phyloP scores from a whole-genome alignment of 768 basidiomycete species.

The Serendipita vermifera region DNA sequence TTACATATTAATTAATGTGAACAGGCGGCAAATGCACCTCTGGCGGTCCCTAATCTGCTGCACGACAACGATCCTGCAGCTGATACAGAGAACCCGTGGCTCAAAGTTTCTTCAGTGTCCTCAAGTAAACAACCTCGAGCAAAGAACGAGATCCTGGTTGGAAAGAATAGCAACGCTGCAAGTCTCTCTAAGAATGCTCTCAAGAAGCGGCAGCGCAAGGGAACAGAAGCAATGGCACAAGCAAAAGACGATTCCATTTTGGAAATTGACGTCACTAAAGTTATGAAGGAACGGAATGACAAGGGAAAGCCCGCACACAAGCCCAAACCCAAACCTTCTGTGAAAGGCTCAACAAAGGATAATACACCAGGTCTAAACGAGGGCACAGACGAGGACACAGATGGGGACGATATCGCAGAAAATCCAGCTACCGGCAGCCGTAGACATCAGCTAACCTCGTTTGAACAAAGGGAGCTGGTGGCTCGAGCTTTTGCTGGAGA shows the following conservation, averaged over 20 bases:
- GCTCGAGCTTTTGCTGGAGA: slow-evolving; percentile 94
- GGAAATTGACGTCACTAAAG: slow-evolving; percentile 54
- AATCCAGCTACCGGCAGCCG: slow-evolving; percentile 6
- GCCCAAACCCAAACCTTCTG: background rate
- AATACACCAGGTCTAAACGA: too few relatives aligned
- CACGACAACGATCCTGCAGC: slow-evolving; percentile 16
- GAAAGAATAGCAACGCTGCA: slow-evolving; percentile 46
- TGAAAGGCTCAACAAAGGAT: slow-evolving; percentile 18
- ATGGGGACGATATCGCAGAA: slow-evolving; percentile 3
- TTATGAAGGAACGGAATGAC: slow-evolving; percentile 25
- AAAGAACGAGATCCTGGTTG: slow-evolving; percentile 57
- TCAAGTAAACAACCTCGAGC: slow-evolving; percentile 45
- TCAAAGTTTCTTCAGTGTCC: slow-evolving; percentile 27
- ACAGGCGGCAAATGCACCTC: too few relatives aligned
- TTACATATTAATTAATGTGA: too few relatives aligned
- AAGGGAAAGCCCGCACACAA: background rate
- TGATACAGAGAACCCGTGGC: slow-evolving; percentile 66
- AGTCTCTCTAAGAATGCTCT: slow-evolving; percentile 65
- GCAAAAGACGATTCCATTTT: slow-evolving; percentile 63
- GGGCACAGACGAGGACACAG: slow-evolving; percentile 15
- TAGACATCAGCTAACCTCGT: slow-evolving; percentile 40
- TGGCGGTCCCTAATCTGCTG: slow-evolving; percentile 22
- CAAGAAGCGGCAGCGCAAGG: slow-evolving; percentile 48
- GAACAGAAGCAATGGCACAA: slow-evolving; percentile 42
- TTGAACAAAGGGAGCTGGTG: slow-evolving; percentile 85